These are phyloP conservation scores for Trypanosoma conorhini DNA, from an alignment of 208 protist species.

Conservation along the genomic window DNA sequence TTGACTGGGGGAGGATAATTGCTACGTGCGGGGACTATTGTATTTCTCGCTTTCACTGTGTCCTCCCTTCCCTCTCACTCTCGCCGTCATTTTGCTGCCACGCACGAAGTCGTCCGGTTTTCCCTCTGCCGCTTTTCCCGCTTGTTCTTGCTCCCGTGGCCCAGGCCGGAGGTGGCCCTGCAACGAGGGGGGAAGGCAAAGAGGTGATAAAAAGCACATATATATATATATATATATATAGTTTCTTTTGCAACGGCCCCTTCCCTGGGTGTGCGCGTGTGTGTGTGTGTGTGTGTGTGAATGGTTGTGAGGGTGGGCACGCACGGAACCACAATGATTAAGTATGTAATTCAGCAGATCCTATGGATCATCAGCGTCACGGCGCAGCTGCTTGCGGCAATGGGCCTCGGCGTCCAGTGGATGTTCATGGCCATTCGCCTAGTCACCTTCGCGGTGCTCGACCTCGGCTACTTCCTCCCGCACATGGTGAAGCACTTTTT, in stretches of 20 bases:
- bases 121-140: no score
- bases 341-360: constrained; percentile 59
- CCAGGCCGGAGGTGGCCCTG: no score
- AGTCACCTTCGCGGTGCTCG: constrained; percentile 56
- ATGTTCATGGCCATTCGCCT: constrained; percentile 68
- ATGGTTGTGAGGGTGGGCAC: not conserved
- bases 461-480: constrained; percentile 64
- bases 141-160: not conserved
- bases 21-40: not conserved
- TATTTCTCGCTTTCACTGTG: constrained; percentile 2
- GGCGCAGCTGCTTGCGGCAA: constrained; percentile 61
- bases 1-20: not conserved
- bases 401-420: constrained; percentile 83
- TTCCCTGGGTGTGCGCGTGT: no score
- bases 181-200: no score
- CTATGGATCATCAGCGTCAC: constrained; percentile 57
- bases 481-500: constrained; percentile 66
- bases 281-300: not conserved
- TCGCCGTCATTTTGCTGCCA: constrained; percentile 1
- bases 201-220: no score
- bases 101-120: no score
- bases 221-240: no score
- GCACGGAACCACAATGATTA: constrained; percentile 21
- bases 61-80: constrained; percentile 11
- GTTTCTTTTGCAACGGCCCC: no score